Base-by-base conservation (phyloP, 2,329 filamentous ascomycete genomes). In the Tetracladium maxilliforme region DNA sequence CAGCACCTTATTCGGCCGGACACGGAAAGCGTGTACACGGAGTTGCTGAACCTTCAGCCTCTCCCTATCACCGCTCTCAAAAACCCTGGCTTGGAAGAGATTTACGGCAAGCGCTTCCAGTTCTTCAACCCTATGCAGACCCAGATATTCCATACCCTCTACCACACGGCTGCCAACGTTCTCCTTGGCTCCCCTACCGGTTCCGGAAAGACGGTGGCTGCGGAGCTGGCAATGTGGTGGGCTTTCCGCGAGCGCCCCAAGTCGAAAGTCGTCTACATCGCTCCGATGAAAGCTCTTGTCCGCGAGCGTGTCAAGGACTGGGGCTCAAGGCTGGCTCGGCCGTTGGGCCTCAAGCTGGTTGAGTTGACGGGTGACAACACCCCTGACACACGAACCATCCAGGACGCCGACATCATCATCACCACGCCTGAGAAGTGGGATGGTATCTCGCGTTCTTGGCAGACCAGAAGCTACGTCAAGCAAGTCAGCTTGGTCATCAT, bases 381-480 rank as follows among this genome's bases (percentile, higher is more conserved):
- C 0, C 92, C 92, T 1, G 90, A 98, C 44, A 98, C 90, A 1
- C 68, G 83, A 25, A 94, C 87, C 0, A 98, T 98, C 40, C 72
- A 86, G 38, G 79, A 95, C 44, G 90, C 90, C 4, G 90, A 98
- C 46, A 83, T 98, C 33, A 98, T 98, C 40, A 84, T 98, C 41
- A 98, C 90, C 0, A 98, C 92, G 0, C 92, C 90, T n/a, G 90
- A 98, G 54, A 98, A 98, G 48, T 98, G 90, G 90, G 92, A 98
- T 46, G 92, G 92, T 68, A 95, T 98, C 38, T 93, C 83, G 40
- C 80, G 90, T 67, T 92, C 82, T 43, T 98, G 92, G 90, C 86
- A 95, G 49, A 95, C 87, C 5, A 78, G 90, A 70, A 80, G 81
- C 32, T 98, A 98, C 38, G 90, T 98, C 20, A 73, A 84, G 26